Evolutionary conservation across 2,329 filamentous ascomycete genomes (phyloP), one percentile per base, ranked within the genome.

Genomic region (Botrytis deweyae): DNA sequence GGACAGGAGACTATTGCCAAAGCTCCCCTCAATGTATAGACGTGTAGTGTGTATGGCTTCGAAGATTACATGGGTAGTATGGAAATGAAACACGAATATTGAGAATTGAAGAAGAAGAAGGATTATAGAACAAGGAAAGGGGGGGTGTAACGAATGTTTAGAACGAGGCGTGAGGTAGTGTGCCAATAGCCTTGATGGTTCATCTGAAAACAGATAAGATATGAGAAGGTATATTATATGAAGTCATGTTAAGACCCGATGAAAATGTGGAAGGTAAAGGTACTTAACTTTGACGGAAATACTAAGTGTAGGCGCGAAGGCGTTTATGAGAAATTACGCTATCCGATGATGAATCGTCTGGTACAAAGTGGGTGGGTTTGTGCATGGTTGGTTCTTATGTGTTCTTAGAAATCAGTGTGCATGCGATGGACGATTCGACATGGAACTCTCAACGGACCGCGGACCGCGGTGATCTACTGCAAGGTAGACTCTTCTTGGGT

Each of bases 281-380:
- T 68, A 68, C 66, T 69, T 58, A 69, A 69, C 49, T 42, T 42
- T 58, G n/a, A 68, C 20, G 52, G 59, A 49, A 40, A 68, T 68
- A 38, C 29, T 72, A 61, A 58, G 58, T 46, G 63, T 40, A 72
- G 49, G 42, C 49, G 70, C 70, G 29, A 52, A 61, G 70, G 63
- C 63, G 70, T 68, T 68, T 68, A 61, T 72, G 55, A 72, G 70
- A 72, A 46, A 72, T 72, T 72, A 68, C 52, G 44, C 49, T 72
- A 40, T 68, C 70, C 70, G 63, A 72, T 72, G 59, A 40, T n/a
- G 52, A 36, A 58, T 44, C 29, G 44, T 33, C 63, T 65, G 59
- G 36, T 65, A 40, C 29, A 65, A 29, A 58, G 36, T 55, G 40
- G 63, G 63, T 72, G 70, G 70, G 63, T 52, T 72, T 68, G 70